Evolutionary conservation across 805 yeast species (phyloP).

Genomic region (Candida dajiaensis): DNA sequence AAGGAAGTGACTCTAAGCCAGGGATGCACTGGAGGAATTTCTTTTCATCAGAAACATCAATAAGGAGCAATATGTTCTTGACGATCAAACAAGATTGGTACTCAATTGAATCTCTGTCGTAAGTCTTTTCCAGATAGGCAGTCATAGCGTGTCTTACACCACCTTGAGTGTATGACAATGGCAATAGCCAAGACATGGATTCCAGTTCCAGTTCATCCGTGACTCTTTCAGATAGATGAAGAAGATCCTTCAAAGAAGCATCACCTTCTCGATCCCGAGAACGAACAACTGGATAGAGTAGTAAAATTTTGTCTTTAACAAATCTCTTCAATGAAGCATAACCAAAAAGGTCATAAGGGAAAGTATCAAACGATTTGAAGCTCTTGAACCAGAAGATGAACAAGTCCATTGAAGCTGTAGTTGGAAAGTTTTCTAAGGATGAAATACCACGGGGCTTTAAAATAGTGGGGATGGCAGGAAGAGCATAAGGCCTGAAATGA

Average conservation of each 20-base stretch:
- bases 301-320: constrained; percentile 24
- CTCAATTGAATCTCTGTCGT: constrained; percentile 14
- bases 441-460: neutral
- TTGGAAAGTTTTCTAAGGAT: constrained; percentile 2
- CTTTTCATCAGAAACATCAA: constrained; percentile 33
- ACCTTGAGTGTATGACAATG: constrained; percentile 36
- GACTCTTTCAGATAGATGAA: neutral
- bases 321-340: constrained; percentile 3
- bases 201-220: constrained; percentile 24
- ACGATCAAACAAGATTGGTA: constrained; percentile 29
- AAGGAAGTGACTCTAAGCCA: constrained; percentile 1
- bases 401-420: constrained; percentile 10
- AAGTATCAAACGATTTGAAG: neutral
- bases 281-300: constrained; percentile 34
- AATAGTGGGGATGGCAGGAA: neutral
- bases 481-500: constrained; percentile 21
- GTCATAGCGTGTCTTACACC: constrained; percentile 34
- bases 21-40: constrained; percentile 14
- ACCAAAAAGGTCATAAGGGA: constrained; percentile 10
- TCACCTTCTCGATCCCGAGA: constrained; percentile 9
- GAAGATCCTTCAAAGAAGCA: neutral
- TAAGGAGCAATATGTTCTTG: constrained; percentile 30
- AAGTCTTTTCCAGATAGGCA: constrained; percentile 8
- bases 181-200: constrained; percentile 33
- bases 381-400: constrained; percentile 6